Evolutionary conservation across 208 protist genomes (phyloP).

Genomic region (Leishmania martiniquensis): DNA sequence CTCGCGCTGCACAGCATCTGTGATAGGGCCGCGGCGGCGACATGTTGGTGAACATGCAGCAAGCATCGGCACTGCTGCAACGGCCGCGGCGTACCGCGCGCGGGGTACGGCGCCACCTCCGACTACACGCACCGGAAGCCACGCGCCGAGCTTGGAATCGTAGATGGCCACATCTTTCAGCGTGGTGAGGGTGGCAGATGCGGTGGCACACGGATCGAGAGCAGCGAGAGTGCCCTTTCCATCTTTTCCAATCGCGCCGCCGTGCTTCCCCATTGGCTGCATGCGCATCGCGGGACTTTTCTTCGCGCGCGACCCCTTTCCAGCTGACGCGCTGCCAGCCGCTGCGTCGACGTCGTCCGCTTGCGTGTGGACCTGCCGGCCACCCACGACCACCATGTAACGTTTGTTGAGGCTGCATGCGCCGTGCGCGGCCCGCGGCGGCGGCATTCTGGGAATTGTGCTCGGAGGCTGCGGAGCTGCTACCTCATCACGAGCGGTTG

Average conservation of each 20-base stretch:
- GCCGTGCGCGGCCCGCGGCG: conserved; percentile 60
- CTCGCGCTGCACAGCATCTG: conserved; percentile 36
- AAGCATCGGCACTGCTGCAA: conserved; percentile 45
- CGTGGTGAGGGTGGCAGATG: conserved; percentile 11
- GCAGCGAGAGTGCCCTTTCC: background rate
- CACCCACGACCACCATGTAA: conserved; percentile 71
- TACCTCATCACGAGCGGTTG: background rate
- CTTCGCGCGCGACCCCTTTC: conserved; percentile 27
- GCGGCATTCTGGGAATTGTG: background rate
- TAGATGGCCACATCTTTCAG: conserved; percentile 54
- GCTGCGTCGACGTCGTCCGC: conserved; percentile 7
- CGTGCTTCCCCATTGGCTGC: conserved; percentile 16
- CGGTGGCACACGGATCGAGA: conserved; percentile 12
- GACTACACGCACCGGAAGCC: conserved; percentile 60
- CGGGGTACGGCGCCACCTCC: conserved; percentile 34
- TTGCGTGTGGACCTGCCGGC: conserved; percentile 43
- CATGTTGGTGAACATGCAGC: background rate
- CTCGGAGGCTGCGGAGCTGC: background rate
- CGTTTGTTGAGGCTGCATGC: conserved; percentile 61
- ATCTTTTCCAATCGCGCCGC: conserved; percentile 10
- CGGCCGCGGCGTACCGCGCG: conserved; percentile 56
- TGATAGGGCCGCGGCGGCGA: conserved; percentile 17
- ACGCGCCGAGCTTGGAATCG: conserved; percentile 39
- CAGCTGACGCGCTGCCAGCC: background rate
- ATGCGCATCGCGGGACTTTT: conserved; percentile 9